Conservation (phyloP, 163 green algal genomes). For the Coccomyxa subellipsoidea region DNA sequence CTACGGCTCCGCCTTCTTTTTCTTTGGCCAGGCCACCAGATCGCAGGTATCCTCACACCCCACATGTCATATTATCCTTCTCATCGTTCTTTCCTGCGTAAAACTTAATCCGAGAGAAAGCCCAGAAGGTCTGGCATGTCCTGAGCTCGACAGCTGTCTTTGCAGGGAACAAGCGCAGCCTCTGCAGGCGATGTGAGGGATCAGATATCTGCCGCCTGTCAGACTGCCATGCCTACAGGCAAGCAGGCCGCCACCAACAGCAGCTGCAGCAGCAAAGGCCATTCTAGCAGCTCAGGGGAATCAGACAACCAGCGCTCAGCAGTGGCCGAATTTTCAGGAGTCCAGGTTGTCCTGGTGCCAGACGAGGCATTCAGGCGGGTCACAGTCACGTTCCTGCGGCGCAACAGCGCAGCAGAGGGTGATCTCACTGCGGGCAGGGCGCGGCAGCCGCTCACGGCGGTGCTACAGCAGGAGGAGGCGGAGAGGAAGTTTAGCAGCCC, state of each 20-base stretch:
- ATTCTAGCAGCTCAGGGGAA: neutral
- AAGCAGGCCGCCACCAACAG: neutral
- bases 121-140: neutral
- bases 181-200: neutral
- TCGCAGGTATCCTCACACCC: neutral
- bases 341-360: neutral
- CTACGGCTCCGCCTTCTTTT: constrained; percentile 31
- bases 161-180: neutral
- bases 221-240: neutral
- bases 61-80: neutral
- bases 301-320: neutral
- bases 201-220: neutral
- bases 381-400: neutral
- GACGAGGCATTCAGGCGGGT: neutral
- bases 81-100: neutral
- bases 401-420: neutral
- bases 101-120: neutral
- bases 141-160: neutral
- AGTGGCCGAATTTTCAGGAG: neutral
- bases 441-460: neutral
- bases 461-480: neutral
- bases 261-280: neutral
- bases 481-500: neutral
- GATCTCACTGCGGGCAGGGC: neutral
- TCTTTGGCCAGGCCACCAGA: neutral